A percentile compares a stretch with the other conserved stretches of the same genome.
phyloP scores from a whole-genome alignment of 306 rosid species.

The Corylus heterophylla region DNA sequence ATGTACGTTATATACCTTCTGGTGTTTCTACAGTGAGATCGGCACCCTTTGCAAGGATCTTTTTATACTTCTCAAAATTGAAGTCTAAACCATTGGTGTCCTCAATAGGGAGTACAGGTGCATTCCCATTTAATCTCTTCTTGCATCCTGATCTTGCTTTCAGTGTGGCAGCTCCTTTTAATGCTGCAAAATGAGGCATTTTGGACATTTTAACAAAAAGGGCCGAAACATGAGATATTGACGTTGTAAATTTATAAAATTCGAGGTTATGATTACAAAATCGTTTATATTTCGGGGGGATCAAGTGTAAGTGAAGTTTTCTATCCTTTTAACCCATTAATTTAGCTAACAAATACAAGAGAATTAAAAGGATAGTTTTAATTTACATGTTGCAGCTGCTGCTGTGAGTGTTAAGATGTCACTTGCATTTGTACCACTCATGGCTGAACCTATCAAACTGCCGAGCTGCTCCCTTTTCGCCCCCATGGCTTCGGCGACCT shows the following conservation, averaged over 20 bases:
- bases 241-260: too few species aligned
- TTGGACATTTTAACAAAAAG: not conserved
- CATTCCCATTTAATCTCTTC: slow-evolving; percentile 58
- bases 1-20: slow-evolving; percentile 47
- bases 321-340: not conserved
- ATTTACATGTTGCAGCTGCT: slow-evolving; percentile 79
- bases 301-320: too few species aligned
- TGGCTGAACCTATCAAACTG: slow-evolving; percentile 70
- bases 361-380: not conserved
- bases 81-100: slow-evolving; percentile 62
- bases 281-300: too few species aligned
- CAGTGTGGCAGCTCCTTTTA: slow-evolving; percentile 85
- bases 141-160: slow-evolving; percentile 81
- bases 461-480: slow-evolving; percentile 71
- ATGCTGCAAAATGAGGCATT: slow-evolving; percentile 37
- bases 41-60: slow-evolving; percentile 60
- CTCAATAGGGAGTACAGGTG: slow-evolving; percentile 68
- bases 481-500: slow-evolving; percentile 94
- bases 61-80: slow-evolving; percentile 63
- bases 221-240: too few species aligned
- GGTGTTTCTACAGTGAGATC: slow-evolving; percentile 77
- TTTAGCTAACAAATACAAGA: not conserved
- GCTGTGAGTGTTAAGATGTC: slow-evolving; percentile 90
- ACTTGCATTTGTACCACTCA: slow-evolving; percentile 55
- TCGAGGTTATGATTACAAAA: too few species aligned